Base-by-base conservation (phyloP, 2,329 filamentous ascomycete genomes). In the Curvularia spicifera region DNA sequence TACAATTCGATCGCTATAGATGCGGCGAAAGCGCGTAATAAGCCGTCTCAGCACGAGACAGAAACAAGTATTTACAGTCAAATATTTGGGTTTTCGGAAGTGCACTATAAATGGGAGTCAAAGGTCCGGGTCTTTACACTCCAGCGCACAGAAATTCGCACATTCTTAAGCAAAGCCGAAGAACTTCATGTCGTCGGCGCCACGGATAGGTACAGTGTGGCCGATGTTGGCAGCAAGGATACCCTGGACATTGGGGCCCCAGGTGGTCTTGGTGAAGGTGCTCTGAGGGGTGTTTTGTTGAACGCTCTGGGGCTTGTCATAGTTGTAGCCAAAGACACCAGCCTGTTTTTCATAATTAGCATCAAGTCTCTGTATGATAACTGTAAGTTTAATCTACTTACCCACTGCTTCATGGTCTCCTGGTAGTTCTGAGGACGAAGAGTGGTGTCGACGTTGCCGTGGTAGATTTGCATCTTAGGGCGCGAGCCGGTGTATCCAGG, bases 391-490 rank as follows among this genome's bases (percentile, higher is more conserved):
- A 35, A 18, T 43, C 9, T 6, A 59, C 56, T 48, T 28, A 59
- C 57, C 70, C 70, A 73, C 53, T 76, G 64, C 59, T 75, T 76
- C 60, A 71, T 71, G 3, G 82, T 82, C 76, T 87, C 85, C 44
- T 84, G 72, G 70, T 85, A 86, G 73, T 86, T 87, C 61, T 81
- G 78, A 3, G 81, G 80, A 51, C 76, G 74, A 13, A 87, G 75
- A 0, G 79, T 84, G 3, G 71, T 71, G 67, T 87, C 85, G 0
- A 72, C 73, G 43, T 78, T 80, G 49, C 85, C 85, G 67, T 87
- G 85, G 73, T 84, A 87, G 66, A 87, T 79, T 67, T 85, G 83
- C 80, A 87, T 84, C 61, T 78, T 80, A 3, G 85, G 84, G 2
- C 83, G 78, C 0, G 76, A 39, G 8, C 84, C 84, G 5, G 68